Evolutionary conservation across 148 eudicot species (phyloP), one percentile per base, ranked within the genome.

Genomic region (Vaccinium darrowii): DNA sequence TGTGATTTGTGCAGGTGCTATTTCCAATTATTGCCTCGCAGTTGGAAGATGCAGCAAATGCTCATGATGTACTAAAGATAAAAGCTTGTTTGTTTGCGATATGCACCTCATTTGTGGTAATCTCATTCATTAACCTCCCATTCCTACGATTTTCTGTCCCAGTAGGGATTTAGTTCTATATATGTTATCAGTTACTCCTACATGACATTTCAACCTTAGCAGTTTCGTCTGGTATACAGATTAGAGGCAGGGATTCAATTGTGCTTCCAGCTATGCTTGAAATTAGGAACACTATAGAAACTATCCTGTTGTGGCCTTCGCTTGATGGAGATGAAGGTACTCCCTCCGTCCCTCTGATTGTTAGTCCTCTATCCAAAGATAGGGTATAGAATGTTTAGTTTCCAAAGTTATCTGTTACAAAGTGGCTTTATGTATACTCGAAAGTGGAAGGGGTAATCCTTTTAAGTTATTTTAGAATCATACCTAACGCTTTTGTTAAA

Each of bases 41-140:
- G 80, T 85, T 95, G 86, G 93, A 89, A 87, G 30, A 49, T 76
- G 91, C 95, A 78, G 86, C 89, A 74, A 81, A 87, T 62, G 65
- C 85, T 77, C 87, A 82, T 85, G 96, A 92, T 84, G 78, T 86
- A 21, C 79, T 88, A 85, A 93, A 85, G 83, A 90, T 93, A 75
- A 95, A 93, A 91, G 91, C 94, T 83, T 95, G 94, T 86, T 87
- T 95, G 15, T 95, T 93, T 89, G 88, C 96, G 21, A 47, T 92
- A 75, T 95, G 98, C 90, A 89, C 96, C 63, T 93, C 96, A 33
- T 91, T 95, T 58, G 90, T 91, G 92, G 96, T 95, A 93, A 84
- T 73, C 56, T 65, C 84, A 62, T 15, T 76, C 56, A 53, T 69
- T 23, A 69, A 27, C 23, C 36, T 58, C 19, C 13, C 5, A 49